A percentile compares a stretch with the other conserved stretches of the same genome.
These are phyloP conservation scores for Rhexocercosporidium sp. DNA, from an alignment of 2,329 filamentous ascomycete species.

Conservation along the genomic window DNA sequence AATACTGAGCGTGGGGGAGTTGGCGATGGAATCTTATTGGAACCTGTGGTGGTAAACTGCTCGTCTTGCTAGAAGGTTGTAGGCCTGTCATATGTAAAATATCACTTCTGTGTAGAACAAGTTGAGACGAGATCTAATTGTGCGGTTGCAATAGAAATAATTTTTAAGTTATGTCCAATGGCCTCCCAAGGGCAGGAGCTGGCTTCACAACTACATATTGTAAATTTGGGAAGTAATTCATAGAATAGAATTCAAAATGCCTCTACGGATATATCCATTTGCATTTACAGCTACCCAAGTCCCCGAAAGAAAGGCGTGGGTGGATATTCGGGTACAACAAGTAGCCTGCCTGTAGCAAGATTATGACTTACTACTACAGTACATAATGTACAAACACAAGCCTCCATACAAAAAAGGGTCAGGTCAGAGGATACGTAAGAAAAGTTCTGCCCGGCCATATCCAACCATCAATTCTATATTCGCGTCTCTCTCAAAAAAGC, in stretches of 20 bases:
- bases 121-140: too few relatives aligned
- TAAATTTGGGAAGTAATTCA: background rate
- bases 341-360: background rate
- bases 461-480: background rate
- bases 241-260: background rate
- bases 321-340: background rate
- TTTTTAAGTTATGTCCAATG: too few relatives aligned
- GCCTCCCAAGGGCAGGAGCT: too few relatives aligned
- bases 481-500: background rate
- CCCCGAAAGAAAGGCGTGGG: background rate
- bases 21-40: background rate
- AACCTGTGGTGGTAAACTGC: background rate
- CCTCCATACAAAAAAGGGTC: background rate
- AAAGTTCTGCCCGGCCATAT: background rate
- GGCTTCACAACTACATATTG: too few relatives aligned
- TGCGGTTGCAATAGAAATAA: too few relatives aligned
- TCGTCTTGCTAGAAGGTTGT: background rate
- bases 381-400: background rate
- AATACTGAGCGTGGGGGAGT: background rate
- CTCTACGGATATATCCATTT: conserved; percentile 1
- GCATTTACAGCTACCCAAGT: background rate
- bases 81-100: background rate
- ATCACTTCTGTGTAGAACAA: background rate
- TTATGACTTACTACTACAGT: background rate
- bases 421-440: background rate